Conservation (phyloP, 2,329 filamentous ascomycete species). For the Colletotrichum lini region DNA sequence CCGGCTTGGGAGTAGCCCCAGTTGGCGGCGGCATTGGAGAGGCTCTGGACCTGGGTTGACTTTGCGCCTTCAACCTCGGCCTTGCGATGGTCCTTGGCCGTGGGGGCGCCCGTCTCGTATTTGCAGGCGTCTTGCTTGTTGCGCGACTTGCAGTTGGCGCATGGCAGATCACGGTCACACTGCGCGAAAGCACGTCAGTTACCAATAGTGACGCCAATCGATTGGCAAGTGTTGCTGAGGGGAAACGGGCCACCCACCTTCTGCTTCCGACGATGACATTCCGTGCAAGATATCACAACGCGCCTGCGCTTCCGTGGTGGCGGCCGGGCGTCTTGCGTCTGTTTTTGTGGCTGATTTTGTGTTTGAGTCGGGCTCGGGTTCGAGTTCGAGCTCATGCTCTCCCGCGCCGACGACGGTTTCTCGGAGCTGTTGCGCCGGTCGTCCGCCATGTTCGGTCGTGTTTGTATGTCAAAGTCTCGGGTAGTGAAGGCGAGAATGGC, state of each 20-base stretch:
- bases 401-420: constrained; percentile 26
- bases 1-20: constrained; percentile 69
- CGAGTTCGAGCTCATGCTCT: constrained; percentile 19
- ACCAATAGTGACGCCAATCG: not conserved
- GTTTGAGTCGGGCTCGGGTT: constrained; percentile 23
- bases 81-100: constrained; percentile 55
- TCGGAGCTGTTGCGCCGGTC: constrained; percentile 32
- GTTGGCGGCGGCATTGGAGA: constrained; percentile 60
- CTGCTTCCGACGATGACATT: constrained; percentile 76
- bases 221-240: constrained; percentile 4
- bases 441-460: constrained; percentile 35
- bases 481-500: not conserved
- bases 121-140: constrained; percentile 69
- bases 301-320: constrained; percentile 71
- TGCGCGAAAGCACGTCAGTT: constrained; percentile 47
- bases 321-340: constrained; percentile 47
- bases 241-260: constrained; percentile 54
- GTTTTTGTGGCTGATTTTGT: constrained; percentile 13
- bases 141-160: constrained; percentile 71
- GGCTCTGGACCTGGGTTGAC: constrained; percentile 48
- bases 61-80: constrained; percentile 43
- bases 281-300: constrained; percentile 74
- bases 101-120: constrained; percentile 68
- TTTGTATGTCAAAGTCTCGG: constrained; percentile 1
- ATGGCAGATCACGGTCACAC: constrained; percentile 73